Evolutionary conservation across 805 yeast species (phyloP).

Genomic region (Wickerhamomyces alni): DNA sequence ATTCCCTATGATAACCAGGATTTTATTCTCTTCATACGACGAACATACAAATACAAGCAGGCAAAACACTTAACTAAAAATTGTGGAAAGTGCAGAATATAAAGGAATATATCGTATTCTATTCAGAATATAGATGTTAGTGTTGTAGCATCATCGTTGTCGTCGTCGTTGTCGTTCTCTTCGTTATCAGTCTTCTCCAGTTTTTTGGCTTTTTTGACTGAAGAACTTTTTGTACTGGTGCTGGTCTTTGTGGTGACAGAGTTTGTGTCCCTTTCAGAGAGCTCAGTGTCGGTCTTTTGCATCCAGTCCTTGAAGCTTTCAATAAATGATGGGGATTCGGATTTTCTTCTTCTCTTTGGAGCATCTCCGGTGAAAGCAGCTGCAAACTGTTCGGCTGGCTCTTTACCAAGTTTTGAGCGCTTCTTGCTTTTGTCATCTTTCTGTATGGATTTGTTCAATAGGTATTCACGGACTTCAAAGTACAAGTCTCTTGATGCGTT

Average conservation of each 20-base stretch:
- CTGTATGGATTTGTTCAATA: constrained; percentile 39
- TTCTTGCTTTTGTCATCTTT: constrained; percentile 17
- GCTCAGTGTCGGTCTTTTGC: constrained; percentile 22
- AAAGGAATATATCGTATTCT: too few species aligned
- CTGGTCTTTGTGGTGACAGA: not conserved
- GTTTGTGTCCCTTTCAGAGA: not conserved
- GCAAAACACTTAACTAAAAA: too few species aligned
- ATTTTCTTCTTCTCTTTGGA: constrained; percentile 4
- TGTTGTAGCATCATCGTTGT: constrained; percentile 2
- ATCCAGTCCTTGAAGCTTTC: constrained; percentile 30
- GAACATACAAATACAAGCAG: too few species aligned
- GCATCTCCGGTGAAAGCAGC: constrained; percentile 59
- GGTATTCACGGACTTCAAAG: constrained; percentile 74
- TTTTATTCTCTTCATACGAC: too few species aligned
- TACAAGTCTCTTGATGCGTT: constrained; percentile 77
- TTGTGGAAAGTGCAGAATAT: too few species aligned
- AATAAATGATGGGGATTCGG: constrained; percentile 22
- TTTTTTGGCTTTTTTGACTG: too few species aligned
- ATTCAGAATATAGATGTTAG: not conserved
- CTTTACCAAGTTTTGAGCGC: constrained; percentile 28
- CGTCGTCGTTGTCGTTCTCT: too few species aligned
- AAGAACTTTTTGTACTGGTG: too few species aligned
- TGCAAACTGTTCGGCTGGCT: constrained; percentile 26
- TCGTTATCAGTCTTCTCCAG: too few species aligned
- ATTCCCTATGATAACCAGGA: too few species aligned